A percentile compares a stretch with the other conserved stretches of the same genome.
Evolutionary conservation across 139 green algal genomes (phyloP).

Genomic region (Mesotaenium endlicherianum): DNA sequence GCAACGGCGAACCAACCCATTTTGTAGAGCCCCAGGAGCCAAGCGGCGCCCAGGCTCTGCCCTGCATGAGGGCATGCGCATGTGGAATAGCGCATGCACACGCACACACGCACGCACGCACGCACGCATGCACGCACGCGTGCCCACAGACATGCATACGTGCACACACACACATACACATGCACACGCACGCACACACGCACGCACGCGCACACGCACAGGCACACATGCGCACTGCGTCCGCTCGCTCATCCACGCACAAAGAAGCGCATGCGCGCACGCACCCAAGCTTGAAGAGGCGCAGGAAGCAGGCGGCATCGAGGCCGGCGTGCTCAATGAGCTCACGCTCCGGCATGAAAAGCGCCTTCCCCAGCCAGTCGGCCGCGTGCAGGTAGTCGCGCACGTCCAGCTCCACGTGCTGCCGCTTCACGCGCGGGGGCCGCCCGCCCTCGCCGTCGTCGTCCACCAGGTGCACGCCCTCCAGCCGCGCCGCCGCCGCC

Average conservation of each 20-base stretch:
- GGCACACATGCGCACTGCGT: neutral
- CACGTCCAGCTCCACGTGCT: neutral
- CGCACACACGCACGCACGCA: neutral
- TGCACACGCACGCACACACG: neutral
- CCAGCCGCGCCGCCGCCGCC: conserved; percentile 5
- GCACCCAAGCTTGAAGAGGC: conserved; percentile 27
- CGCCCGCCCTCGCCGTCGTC: neutral
- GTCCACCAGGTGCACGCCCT: conserved; percentile 5
- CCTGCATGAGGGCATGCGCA: neutral
- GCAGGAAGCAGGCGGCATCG: conserved; percentile 39
- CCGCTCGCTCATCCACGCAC: neutral
- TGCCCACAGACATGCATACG: neutral
- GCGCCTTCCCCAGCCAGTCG: conserved; percentile 39
- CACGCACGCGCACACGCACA: neutral
- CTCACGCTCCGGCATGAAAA: conserved; percentile 42
- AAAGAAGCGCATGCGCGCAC: neutral
- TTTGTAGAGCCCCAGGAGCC: no score
- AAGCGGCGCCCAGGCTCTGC: no score
- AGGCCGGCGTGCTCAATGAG: conserved; percentile 34
- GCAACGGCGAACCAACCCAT: no score
- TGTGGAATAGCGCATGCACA: neutral
- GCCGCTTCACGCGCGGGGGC: neutral
- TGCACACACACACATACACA: neutral
- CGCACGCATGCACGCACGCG: neutral
- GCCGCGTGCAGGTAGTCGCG: neutral